Evolutionary conservation across 2,329 filamentous ascomycete genomes (phyloP).

Genomic region (Cladosporium sphaerospermum): DNA sequence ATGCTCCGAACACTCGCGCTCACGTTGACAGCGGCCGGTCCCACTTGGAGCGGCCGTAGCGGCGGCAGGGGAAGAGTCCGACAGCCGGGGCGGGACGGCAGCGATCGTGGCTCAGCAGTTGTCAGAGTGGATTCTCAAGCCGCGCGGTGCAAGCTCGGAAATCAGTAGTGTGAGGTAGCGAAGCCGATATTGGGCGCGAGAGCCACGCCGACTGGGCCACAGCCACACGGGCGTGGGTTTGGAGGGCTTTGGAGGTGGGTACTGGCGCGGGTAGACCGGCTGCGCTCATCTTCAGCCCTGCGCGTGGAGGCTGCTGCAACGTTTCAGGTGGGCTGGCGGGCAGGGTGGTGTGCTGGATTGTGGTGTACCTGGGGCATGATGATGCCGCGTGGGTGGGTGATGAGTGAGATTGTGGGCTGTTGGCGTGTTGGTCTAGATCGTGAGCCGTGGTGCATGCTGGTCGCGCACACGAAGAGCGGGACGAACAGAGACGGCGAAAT

Average conservation of each 20-base stretch:
- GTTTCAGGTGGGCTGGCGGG: too few species aligned
- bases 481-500: too few species aligned
- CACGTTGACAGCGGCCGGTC: background rate
- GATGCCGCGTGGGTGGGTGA: background rate
- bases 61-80: conserved; percentile 1
- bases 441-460: too few species aligned
- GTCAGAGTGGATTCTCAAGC: background rate
- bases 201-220: too few species aligned
- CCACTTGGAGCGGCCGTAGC: background rate
- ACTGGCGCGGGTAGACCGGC: too few species aligned
- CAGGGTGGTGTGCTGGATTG: too few species aligned
- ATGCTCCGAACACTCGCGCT: too few species aligned
- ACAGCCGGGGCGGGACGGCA: background rate
- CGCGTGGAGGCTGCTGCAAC: background rate
- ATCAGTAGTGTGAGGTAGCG: background rate
- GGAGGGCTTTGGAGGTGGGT: too few species aligned
- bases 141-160: conserved; percentile 2
- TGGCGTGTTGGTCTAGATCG: background rate
- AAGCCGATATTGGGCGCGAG: too few species aligned
- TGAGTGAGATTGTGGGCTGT: background rate
- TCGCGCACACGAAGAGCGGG: too few species aligned
- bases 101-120: conserved; percentile 3
- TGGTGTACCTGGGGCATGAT: too few species aligned
- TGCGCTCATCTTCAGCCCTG: conserved; percentile 6
- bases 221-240: too few species aligned